Percentiles rank a stretch among this genome's conserved stretches.
Evolutionary conservation across 305 asterid species (phyloP).

Genomic region (Petunia hybrid): DNA sequence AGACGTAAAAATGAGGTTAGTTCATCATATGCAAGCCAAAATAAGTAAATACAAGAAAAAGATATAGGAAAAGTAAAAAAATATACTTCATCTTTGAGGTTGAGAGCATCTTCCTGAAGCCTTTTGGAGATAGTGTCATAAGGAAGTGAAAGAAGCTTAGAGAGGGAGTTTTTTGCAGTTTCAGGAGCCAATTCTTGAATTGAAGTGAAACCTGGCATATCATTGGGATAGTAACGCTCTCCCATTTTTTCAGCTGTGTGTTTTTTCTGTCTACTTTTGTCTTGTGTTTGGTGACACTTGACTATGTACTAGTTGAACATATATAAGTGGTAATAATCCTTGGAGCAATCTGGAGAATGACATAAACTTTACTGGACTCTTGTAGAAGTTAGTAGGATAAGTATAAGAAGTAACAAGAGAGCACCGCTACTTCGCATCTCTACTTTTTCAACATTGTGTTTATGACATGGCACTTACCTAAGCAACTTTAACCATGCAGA

Average conservation of each 20-base stretch:
- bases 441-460: no score
- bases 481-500: neutral
- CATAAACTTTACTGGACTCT: neutral
- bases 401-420: neutral
- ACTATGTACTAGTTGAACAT: neutral
- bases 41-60: neutral
- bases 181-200: slow-evolving; percentile 40
- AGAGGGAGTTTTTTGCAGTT: slow-evolving; percentile 51
- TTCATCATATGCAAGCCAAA: neutral
- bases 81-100: slow-evolving; percentile 63
- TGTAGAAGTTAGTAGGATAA: slow-evolving; percentile 14
- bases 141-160: slow-evolving; percentile 68
- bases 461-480: neutral
- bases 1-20: neutral
- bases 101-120: slow-evolving; percentile 62
- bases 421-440: no score
- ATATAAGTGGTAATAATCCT: neutral
- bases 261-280: neutral
- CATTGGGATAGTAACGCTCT: slow-evolving; percentile 75
- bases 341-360: neutral
- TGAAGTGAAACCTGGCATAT: slow-evolving; percentile 57
- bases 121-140: slow-evolving; percentile 51
- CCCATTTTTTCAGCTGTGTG: slow-evolving; percentile 42
- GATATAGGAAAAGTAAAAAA: neutral
- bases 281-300: neutral